phyloP scores from a whole-genome alignment of 331 rosid genomes.

The Arachis monticola region DNA sequence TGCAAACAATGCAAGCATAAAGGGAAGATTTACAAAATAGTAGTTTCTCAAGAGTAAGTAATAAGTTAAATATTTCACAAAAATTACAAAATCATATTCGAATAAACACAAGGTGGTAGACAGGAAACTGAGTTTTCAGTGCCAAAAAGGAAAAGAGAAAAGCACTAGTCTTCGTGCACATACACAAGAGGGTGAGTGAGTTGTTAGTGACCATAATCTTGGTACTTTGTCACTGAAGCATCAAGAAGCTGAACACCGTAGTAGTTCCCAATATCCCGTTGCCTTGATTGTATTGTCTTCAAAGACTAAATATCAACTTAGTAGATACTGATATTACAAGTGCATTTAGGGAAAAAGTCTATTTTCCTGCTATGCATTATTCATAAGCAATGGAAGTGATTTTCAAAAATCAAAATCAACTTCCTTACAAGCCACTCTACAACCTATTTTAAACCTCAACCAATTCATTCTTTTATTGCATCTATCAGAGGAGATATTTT shows the following conservation, averaged over 20 bases:
- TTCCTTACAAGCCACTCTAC: background rate
- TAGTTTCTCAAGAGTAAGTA: conserved; percentile 7
- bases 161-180: background rate
- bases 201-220: background rate
- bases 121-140: background rate
- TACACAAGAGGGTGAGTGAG: background rate
- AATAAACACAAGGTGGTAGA: conserved; percentile 10
- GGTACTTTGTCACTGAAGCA: background rate
- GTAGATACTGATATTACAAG: background rate
- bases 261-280: background rate
- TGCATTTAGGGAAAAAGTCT: background rate
- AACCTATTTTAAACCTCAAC: background rate
- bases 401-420: no score
- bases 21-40: conserved; percentile 8
- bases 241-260: conserved; percentile 6
- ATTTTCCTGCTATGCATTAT: background rate
- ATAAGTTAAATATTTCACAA: background rate
- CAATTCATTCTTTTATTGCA: background rate
- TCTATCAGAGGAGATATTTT: background rate
- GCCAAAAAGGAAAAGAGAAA: background rate
- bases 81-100: conserved; percentile 23
- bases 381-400: background rate
- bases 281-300: background rate
- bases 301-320: conserved; percentile 12
- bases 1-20: conserved; percentile 34